Evolutionary conservation across 257 asterid genomes (phyloP).

Genomic region (Petunia secreta): DNA sequence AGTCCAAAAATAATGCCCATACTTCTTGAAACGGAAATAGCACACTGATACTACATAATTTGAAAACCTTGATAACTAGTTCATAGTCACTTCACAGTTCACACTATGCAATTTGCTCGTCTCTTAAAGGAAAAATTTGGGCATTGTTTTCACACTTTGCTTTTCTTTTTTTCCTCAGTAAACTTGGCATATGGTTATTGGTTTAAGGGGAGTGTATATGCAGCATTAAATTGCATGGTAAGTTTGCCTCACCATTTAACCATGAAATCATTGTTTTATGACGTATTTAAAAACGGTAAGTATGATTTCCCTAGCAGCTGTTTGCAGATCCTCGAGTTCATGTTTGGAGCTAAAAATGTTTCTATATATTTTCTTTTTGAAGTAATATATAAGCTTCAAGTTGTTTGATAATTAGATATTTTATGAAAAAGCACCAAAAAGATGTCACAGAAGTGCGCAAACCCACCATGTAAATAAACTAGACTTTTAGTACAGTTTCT

Average conservation of each 20-base stretch:
- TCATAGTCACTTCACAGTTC: not conserved
- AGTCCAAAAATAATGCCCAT: not conserved
- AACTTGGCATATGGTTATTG: constrained; percentile 95
- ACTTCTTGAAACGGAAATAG: not conserved
- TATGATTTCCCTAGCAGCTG: too few species aligned
- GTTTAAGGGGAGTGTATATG: constrained; percentile 70
- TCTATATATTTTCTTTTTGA: constrained; percentile 14
- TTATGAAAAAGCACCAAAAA: not conserved
- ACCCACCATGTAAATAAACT: constrained; percentile 11
- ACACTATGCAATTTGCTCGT: not conserved
- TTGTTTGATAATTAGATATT: not conserved
- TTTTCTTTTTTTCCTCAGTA: constrained; percentile 53
- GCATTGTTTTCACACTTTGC: not conserved
- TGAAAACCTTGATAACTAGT: not conserved
- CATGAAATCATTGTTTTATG: constrained; percentile 16
- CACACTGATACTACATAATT: not conserved
- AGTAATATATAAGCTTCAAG: not conserved
- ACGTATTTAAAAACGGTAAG: constrained; percentile 22
- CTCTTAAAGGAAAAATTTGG: not conserved
- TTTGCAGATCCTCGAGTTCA: too few species aligned
- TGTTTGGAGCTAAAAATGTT: constrained; percentile 2
- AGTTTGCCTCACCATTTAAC: constrained; percentile 32
- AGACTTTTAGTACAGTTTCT: not conserved
- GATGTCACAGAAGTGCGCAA: not conserved
- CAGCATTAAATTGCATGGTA: constrained; percentile 87